phyloP scores from a whole-genome alignment of 148 eudicot species.

The Salicornia ramosissima region DNA sequence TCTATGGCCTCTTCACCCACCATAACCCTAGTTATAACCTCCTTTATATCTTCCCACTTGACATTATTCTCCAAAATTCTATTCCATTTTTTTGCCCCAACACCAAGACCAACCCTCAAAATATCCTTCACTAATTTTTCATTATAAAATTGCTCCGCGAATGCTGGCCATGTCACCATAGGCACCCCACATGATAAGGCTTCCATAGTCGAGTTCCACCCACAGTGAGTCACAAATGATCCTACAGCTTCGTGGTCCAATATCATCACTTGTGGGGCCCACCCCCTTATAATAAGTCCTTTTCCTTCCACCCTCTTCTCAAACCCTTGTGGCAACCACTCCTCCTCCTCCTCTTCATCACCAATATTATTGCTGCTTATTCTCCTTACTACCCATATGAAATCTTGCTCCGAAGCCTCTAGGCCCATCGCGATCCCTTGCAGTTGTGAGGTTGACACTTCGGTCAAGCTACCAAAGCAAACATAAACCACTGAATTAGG shows the following conservation, averaged over 20 bases:
- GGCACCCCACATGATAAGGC: constrained; percentile 30
- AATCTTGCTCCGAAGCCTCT: constrained; percentile 27
- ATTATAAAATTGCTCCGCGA: constrained; percentile 28
- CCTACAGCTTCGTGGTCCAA: constrained; percentile 31
- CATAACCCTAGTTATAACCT: constrained; percentile 24
- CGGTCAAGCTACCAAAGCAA: constrained; percentile 30
- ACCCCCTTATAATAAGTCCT: constrained; percentile 34
- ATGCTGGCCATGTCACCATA: constrained; percentile 33
- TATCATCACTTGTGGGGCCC: constrained; percentile 39
- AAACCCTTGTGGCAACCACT: constrained; percentile 23
- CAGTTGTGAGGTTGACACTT: constrained; percentile 19
- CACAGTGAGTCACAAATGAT: constrained; percentile 37
- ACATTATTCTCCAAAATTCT: constrained; percentile 4
- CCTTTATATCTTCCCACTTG: constrained; percentile 21
- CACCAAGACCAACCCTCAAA: constrained; percentile 23
- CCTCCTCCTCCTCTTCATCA: constrained; percentile 4
- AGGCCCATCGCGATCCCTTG: constrained; percentile 27
- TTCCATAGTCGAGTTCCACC: constrained; percentile 39
- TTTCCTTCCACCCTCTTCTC: constrained; percentile 21
- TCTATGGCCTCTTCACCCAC: constrained; percentile 26
- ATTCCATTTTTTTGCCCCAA: constrained; percentile 26
- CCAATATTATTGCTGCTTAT: not conserved
- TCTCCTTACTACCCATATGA: constrained; percentile 34
- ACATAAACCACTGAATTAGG: constrained; percentile 30
- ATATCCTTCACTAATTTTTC: constrained; percentile 31